Percentiles rank a stretch among this genome's conserved stretches.
phyloP scores from a whole-genome alignment of 2,329 filamentous ascomycete species.

The Fusarium sp. region DNA sequence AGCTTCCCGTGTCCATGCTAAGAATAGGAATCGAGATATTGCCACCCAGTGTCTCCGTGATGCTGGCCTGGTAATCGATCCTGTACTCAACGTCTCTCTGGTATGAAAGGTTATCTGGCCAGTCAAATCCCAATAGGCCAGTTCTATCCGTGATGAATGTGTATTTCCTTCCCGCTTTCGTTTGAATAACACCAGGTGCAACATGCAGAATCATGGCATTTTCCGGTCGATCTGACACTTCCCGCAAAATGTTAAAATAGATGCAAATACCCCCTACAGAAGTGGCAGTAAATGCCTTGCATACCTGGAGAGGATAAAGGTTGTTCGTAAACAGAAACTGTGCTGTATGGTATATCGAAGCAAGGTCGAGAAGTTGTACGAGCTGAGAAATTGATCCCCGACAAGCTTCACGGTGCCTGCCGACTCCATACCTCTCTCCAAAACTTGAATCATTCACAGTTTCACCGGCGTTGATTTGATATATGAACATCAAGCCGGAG shows the following conservation, averaged over 20 bases:
- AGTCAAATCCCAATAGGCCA: rapidly evolving
- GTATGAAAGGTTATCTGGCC: neutral
- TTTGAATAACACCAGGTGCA: neutral
- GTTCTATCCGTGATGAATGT: rapidly evolving
- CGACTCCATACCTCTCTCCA: neutral
- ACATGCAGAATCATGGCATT: rapidly evolving
- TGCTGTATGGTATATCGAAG: neutral
- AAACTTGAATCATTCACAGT: rapidly evolving
- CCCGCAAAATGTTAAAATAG: neutral
- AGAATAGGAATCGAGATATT: rapidly evolving
- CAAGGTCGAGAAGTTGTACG: neutral
- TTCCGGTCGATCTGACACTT: neutral
- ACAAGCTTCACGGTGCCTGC: too few relatives aligned
- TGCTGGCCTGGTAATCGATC: rapidly evolving
- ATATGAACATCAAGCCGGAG: neutral
- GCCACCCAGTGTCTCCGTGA: too few relatives aligned
- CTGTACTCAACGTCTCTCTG: too few relatives aligned
- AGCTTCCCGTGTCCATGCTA: rapidly evolving
- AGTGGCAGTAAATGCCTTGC: neutral
- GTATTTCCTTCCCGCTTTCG: rapidly evolving
- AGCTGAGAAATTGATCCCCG: neutral
- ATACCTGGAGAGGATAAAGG: rapidly evolving
- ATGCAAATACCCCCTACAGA: rapidly evolving
- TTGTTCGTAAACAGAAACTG: neutral
- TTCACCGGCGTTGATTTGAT: rapidly evolving